Conservation (phyloP, 2,329 filamentous ascomycete species). For the Xylariaceae sp. region DNA sequence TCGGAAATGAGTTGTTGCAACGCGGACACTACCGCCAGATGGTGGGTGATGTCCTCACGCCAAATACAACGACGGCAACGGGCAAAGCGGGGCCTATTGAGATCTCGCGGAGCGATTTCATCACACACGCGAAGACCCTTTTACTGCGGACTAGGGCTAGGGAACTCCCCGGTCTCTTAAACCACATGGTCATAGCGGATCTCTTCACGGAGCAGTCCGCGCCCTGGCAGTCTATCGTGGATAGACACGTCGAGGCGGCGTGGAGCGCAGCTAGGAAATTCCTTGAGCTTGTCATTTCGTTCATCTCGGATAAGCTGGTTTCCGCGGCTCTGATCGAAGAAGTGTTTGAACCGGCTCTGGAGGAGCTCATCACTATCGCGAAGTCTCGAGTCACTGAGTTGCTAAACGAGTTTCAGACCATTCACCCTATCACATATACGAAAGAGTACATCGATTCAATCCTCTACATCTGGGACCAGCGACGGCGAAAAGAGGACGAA, state of each 20-base stretch:
- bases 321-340: constrained; percentile 30
- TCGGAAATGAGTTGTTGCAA: constrained; percentile 39
- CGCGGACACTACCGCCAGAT: constrained; percentile 37
- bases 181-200: constrained; percentile 52
- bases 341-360: constrained; percentile 38
- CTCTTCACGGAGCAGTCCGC: constrained; percentile 54
- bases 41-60: not conserved
- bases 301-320: constrained; percentile 20
- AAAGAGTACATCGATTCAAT: constrained; percentile 39
- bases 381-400: constrained; percentile 40
- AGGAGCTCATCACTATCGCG: constrained; percentile 32
- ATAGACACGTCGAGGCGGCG: constrained; percentile 42
- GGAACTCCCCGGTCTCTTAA: constrained; percentile 57
- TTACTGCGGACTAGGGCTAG: constrained; percentile 42
- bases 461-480: constrained; percentile 21
- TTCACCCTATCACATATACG: constrained; percentile 51
- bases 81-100: not conserved
- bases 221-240: constrained; percentile 47
- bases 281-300: constrained; percentile 41
- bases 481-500: constrained; percentile 15
- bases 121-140: constrained; percentile 36
- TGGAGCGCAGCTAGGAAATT: constrained; percentile 42
- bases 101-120: constrained; percentile 34
- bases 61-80: not conserved
- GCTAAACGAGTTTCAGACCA: constrained; percentile 39